These are phyloP conservation scores for Vicia villosa DNA, from an alignment of 306 rosid genomes.

Conservation along the genomic window DNA sequence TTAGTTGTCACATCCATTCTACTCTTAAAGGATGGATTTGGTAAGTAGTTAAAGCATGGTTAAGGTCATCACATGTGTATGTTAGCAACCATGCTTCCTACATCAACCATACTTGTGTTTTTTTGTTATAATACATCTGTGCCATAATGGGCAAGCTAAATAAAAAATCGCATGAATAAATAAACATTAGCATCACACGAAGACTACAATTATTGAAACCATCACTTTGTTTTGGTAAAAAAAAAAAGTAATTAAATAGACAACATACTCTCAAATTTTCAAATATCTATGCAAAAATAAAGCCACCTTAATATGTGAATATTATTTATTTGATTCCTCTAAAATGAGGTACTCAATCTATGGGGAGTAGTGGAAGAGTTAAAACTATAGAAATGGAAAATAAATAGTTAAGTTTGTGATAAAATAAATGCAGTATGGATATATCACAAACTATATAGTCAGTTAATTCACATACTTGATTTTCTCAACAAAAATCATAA, in stretches of 20 bases:
- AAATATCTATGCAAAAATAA: constrained; percentile 11
- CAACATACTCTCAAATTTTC: constrained; percentile 17
- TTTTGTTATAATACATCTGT: neutral
- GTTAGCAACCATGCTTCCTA: neutral
- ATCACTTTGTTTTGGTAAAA: constrained; percentile 4
- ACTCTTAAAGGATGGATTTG: no score
- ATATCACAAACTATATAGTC: constrained; percentile 1
- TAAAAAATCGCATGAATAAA: constrained; percentile 1
- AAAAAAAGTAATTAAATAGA: neutral
- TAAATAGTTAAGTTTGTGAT: neutral
- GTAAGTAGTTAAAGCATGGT: no score
- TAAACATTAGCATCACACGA: neutral
- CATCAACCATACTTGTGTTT: neutral
- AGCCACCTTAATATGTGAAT: neutral
- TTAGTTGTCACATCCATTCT: no score
- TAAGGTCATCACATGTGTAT: neutral
- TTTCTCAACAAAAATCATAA: constrained; percentile 10
- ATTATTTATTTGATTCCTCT: neutral
- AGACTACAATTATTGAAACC: constrained; percentile 17
- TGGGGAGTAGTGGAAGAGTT: neutral
- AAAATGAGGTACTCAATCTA: neutral
- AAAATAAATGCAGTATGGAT: neutral
- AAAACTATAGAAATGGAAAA: neutral
- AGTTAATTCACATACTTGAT: neutral
- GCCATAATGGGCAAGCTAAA: constrained; percentile 13